phyloP scores from a whole-genome alignment of 116 monocot genomes.

The Iris pallida region DNA sequence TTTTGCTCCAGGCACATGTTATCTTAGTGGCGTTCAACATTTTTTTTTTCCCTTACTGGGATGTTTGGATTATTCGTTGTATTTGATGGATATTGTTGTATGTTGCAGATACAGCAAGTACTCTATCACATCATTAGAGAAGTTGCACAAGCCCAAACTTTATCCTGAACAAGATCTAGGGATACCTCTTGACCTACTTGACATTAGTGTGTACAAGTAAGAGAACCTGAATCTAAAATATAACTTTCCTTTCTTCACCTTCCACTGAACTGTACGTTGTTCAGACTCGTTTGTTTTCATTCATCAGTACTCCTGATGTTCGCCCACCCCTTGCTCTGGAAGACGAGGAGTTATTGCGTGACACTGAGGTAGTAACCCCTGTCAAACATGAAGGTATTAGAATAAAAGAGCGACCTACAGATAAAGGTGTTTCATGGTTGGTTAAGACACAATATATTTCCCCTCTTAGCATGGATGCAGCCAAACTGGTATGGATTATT shows the following conservation, averaged over 20 bases:
- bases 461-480: constrained; percentile 70
- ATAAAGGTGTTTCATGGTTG: constrained; percentile 89
- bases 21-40: not conserved
- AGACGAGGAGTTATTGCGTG: constrained; percentile 84
- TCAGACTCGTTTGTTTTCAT: constrained; percentile 1
- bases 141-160: constrained; percentile 82
- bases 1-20: not conserved
- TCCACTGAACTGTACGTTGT: not conserved
- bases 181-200: constrained; percentile 94
- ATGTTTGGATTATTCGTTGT: not conserved
- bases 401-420: constrained; percentile 81
- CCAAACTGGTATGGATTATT: constrained; percentile 54
- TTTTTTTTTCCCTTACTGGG: not conserved
- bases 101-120: constrained; percentile 81
- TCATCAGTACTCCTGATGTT: constrained; percentile 45
- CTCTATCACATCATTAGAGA: constrained; percentile 76
- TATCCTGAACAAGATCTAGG: constrained; percentile 86
- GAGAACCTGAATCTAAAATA: constrained; percentile 7
- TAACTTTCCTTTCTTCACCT: not conserved
- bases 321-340: constrained; percentile 58
- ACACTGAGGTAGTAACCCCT: constrained; percentile 70
- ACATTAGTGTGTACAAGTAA: constrained; percentile 88
- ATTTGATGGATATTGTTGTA: not conserved
- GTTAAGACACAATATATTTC: constrained; percentile 99
- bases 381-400: constrained; percentile 85